Evolutionary conservation across 148 eudicot genomes (phyloP).

Genomic region (Persicaria tinctoria): DNA sequence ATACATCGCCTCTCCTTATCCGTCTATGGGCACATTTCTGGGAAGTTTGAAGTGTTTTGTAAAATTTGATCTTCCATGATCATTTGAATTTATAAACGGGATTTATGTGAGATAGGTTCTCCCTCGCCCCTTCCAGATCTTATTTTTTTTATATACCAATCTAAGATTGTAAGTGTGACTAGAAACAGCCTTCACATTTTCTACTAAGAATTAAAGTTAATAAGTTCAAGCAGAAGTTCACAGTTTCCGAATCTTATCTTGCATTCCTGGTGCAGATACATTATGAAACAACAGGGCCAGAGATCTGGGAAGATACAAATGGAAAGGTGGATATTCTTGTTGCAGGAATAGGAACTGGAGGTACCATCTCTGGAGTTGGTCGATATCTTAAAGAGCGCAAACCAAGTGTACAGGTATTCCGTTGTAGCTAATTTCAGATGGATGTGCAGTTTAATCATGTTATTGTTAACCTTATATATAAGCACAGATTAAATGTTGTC

Average conservation of each 20-base stretch:
- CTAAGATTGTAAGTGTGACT: background rate
- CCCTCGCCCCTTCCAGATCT: background rate
- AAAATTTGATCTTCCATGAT: background rate
- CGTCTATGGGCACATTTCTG: background rate
- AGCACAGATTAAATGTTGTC: background rate
- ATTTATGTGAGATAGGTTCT: background rate
- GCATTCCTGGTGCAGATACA: conserved; percentile 50
- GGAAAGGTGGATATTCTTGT: conserved; percentile 91
- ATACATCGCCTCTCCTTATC: background rate
- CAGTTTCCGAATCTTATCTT: conserved; percentile 5
- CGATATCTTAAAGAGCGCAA: conserved; percentile 71
- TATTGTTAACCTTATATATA: conserved; percentile 1
- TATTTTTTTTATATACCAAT: background rate
- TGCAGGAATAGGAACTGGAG: conserved; percentile 98
- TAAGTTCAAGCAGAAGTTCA: background rate
- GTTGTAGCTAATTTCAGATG: conserved; percentile 11
- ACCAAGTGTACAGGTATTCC: conserved; percentile 57
- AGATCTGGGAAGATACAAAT: conserved; percentile 97
- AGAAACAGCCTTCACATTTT: conserved; percentile 6
- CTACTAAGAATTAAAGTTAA: background rate
- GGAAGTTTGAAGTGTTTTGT: background rate
- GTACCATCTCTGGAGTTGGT: conserved; percentile 89
- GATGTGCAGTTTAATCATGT: background rate
- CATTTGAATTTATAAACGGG: background rate
- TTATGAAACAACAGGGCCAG: conserved; percentile 97